These are phyloP conservation scores for Lactarius indigo DNA, from an alignment of 768 basidiomycete genomes.

Conservation along the genomic window DNA sequence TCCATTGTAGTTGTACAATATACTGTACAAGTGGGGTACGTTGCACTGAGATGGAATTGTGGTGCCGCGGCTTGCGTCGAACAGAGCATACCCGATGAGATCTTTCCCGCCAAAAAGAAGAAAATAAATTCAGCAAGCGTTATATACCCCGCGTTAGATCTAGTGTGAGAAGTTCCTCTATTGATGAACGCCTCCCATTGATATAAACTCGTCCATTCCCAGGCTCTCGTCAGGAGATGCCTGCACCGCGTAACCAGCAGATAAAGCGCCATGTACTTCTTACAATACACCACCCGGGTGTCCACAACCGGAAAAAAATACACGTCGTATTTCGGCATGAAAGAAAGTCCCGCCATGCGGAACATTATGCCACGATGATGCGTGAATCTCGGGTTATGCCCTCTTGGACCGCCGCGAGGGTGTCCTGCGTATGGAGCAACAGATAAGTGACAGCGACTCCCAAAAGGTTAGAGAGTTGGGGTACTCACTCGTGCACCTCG, in stretches of 20 bases:
- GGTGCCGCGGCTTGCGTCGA: too few species aligned
- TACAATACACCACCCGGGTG: constrained; percentile 15
- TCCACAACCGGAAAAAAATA: constrained; percentile 10
- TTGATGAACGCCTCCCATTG: background rate
- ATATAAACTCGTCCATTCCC: background rate
- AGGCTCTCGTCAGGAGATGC: background rate
- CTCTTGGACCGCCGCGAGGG: constrained; percentile 16
- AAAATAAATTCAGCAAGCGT: background rate
- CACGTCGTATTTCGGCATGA: background rate
- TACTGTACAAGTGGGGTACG: too few species aligned
- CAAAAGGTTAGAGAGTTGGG: background rate
- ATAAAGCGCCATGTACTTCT: constrained; percentile 2
- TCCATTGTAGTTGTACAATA: too few species aligned
- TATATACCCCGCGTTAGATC: background rate
- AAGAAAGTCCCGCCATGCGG: background rate
- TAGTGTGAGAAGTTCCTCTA: background rate
- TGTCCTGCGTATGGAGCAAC: background rate
- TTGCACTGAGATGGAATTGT: too few species aligned
- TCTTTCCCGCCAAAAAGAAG: background rate
- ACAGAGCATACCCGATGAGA: too few species aligned
- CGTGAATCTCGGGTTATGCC: background rate
- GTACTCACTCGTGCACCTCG: constrained; percentile 22
- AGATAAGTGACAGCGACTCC: background rate
- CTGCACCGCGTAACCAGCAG: background rate
- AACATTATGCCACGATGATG: background rate